Evolutionary conservation across 352 stramenopile genomes (phyloP).

Genomic region (Halophytophthora polymorphica): DNA sequence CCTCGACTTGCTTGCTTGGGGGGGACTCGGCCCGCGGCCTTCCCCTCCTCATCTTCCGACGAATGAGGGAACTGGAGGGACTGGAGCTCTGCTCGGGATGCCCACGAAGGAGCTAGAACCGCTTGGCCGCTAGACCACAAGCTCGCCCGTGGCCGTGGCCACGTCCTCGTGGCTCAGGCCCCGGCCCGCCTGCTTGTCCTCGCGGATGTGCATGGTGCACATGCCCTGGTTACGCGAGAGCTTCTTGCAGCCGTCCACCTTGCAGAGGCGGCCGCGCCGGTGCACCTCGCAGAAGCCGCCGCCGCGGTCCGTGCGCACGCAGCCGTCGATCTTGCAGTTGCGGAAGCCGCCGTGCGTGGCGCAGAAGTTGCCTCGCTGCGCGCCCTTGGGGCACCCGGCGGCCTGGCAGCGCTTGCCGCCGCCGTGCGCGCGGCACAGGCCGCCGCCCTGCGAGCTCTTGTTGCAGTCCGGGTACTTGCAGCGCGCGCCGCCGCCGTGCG

Average conservation of each 20-base stretch:
- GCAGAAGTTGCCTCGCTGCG: slow-evolving; percentile 83
- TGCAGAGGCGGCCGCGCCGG: slow-evolving; percentile 74
- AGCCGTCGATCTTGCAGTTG: slow-evolving; percentile 85
- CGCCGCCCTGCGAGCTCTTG: slow-evolving; percentile 78
- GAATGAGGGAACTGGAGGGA: slow-evolving; percentile 26
- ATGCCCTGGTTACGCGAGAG: slow-evolving; percentile 85
- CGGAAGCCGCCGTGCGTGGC: slow-evolving; percentile 82
- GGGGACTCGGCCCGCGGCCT: slow-evolving; percentile 16
- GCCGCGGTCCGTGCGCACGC: slow-evolving; percentile 76
- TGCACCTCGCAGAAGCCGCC: slow-evolving; percentile 86
- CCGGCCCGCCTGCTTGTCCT: slow-evolving; percentile 63
- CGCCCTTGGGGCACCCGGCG: slow-evolving; percentile 68
- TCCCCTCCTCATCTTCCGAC: slow-evolving; percentile 32
- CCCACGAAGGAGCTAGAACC: too few relatives aligned
- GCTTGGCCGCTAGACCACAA: slow-evolving; percentile 19
- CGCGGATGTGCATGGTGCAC: slow-evolving; percentile 88
- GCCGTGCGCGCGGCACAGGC: slow-evolving; percentile 74
- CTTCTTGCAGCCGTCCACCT: slow-evolving; percentile 86
- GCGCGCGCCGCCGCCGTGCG: slow-evolving; percentile 74
- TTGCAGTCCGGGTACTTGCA: slow-evolving; percentile 84
- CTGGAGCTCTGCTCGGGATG: too few relatives aligned
- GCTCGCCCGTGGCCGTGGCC: slow-evolving; percentile 4
- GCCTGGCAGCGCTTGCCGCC: slow-evolving; percentile 79
- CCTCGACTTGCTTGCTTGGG: slow-evolving; percentile 5
- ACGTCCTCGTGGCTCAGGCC: neutral